Evolutionary conservation across 257 asterid species (phyloP), one percentile per base, ranked within the genome.

Genomic region (Oldenlandia corymbosa): DNA sequence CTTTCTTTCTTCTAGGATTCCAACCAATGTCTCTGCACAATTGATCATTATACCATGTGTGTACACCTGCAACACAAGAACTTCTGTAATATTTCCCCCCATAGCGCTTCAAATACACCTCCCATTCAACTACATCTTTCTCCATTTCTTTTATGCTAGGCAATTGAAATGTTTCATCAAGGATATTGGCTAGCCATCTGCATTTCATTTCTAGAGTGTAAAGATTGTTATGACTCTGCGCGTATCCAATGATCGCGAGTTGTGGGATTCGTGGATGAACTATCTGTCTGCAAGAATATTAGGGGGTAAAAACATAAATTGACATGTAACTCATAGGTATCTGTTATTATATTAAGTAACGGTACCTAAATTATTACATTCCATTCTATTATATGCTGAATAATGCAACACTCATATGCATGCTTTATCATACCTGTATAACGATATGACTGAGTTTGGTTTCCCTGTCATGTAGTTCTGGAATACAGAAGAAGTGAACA

Each of bases 191-290:
- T 42, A 77, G 69, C 81, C 81, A 77, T 43, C 58, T 57, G 28
- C 81, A 65, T 65, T 55, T 60, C 67, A 77, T 69, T 57, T 77
- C 81, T 2, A 48, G 62, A 10, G 73, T 66, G 66, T 75, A 70
- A 0, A 88, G 43, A 68, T 78, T 80, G 10, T 82, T 50, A 3
- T 78, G 59, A 18, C 87, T 75, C 63, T 84, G 94, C 0, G 91
- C 68, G 70, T 74, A 83, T 7, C 94, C 94, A n/a, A 88, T 67
- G 4, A 82, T 74, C 0, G 82, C 96, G 18, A 88, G 67, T 24
- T 83, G 88, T 58, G 96, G 96, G 57, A 88, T 83, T 60, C 86
- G 57, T 2, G 96, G 96, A 77, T 77, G 89, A 64, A 88, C 77
- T 59, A 81, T 75, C 53, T 85, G 86, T 68, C 96, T 83, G 79